Base-by-base conservation (phyloP, 768 basidiomycete species). In the Hydnum rufescens region DNA sequence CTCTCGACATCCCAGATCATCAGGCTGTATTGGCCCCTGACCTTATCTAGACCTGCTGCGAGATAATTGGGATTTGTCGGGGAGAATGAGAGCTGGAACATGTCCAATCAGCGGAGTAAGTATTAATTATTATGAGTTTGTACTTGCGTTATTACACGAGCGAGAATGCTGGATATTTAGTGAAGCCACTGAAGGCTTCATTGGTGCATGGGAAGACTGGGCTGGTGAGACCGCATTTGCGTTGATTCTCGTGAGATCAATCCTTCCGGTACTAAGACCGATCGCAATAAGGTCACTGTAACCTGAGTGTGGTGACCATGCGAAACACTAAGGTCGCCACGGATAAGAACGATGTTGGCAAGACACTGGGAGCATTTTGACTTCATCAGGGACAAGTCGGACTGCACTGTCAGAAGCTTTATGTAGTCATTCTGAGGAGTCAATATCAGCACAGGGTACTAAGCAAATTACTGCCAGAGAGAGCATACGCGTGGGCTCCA, bases 1-100 rank as follows among this genome's bases (percentile, higher is more conserved):
- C 39, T 48, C 43, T 59, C 58, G 3, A 59, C 42, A 32, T 58
- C 58, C 58, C 52, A 58, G 16, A 59, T 47, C n/a, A 52, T 47
- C 28, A 59, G 51, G 26, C 54, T 48, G 22, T 31, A 46, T 31
- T 59, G 58, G 4, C 53, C 54, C 29, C 58, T 47, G 32, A 16
- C 36, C 46, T 55, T 59, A 25, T 59, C 58, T 4, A 54, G 29
- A 8, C 52, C 57, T 19, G 43, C 53, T 5, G 58, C 58, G 22
- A 59, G 55, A 34, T 54, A 56, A 42, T 57, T 54, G 25, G 58
- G 58, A 34, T 58, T 51, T 6, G 36, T 30, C 4, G 52, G 30
- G n/a, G 55, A 59, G 42, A 59, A 59, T 18, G 58, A 55, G 4
- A 59, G 32, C 48, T 57, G 39, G 26, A 26, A 49, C 51, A 44